Percentiles rank a stretch among this genome's conserved stretches.
Evolutionary conservation across 73 alveolate genomes (phyloP).

Genomic region (Paramecium bursaria): DNA sequence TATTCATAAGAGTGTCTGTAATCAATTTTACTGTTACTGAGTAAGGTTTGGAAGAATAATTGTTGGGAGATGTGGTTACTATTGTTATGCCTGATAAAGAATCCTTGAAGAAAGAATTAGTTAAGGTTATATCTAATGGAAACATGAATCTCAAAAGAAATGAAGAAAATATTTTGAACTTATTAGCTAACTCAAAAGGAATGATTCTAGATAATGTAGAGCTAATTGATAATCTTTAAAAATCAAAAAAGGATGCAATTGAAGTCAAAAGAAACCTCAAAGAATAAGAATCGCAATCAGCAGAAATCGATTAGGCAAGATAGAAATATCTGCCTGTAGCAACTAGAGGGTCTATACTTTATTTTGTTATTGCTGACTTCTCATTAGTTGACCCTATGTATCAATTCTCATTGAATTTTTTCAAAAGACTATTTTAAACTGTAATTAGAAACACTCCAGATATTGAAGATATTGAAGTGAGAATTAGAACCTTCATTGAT

Average conservation of each 20-base stretch:
- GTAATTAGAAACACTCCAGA: constrained; percentile 82
- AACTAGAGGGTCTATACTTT: constrained; percentile 90
- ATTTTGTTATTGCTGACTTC: constrained; percentile 94
- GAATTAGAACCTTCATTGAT: constrained; percentile 83
- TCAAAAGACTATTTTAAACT: constrained; percentile 83
- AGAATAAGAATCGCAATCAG: constrained; percentile 87
- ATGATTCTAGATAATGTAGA: constrained; percentile 92
- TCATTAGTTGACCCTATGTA: constrained; percentile 97
- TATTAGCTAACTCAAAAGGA: constrained; percentile 89
- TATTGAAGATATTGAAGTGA: constrained; percentile 75
- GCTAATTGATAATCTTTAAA: constrained; percentile 85
- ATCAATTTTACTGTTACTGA: constrained; percentile 97
- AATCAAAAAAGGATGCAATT: constrained; percentile 87
- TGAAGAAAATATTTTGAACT: constrained; percentile 88
- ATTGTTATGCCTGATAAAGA: constrained; percentile 96
- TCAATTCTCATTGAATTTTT: constrained; percentile 93
- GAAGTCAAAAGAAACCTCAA: constrained; percentile 85
- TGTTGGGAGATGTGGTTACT: constrained; percentile 94
- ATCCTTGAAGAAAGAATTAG: constrained; percentile 85
- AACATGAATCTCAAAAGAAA: constrained; percentile 86
- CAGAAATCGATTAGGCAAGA: constrained; percentile 90
- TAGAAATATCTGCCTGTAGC: constrained; percentile 87
- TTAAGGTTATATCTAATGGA: constrained; percentile 85
- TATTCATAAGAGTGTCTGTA: constrained; percentile 92
- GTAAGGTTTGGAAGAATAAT: constrained; percentile 95